phyloP scores from a whole-genome alignment of 176 grass and related monocot genomes.

The Thinopyrum elongatum region DNA sequence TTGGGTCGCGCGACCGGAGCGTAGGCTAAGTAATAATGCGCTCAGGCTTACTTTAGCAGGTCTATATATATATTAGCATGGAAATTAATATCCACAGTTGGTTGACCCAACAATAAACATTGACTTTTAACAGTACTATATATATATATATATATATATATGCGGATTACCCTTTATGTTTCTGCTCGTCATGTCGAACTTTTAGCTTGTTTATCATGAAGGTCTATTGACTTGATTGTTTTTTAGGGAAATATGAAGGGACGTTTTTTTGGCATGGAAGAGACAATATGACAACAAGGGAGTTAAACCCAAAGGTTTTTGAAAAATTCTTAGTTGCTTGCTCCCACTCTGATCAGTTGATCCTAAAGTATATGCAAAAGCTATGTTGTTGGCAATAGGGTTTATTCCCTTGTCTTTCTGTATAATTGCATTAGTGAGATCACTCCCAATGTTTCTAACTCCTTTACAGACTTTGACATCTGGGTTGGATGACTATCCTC shows the following conservation, averaged over 20 bases:
- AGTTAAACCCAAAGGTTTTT: slow-evolving; percentile 92
- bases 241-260: slow-evolving; percentile 63
- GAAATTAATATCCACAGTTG: not conserved
- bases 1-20: no score
- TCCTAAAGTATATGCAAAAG: not conserved
- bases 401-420: slow-evolving; percentile 21
- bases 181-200: not conserved
- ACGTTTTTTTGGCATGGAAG: slow-evolving; percentile 99
- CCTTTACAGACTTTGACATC: slow-evolving; percentile 82
- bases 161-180: slow-evolving; percentile 1
- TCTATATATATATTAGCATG: not conserved
- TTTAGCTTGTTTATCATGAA: slow-evolving; percentile 15
- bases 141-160: no score
- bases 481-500: slow-evolving; percentile 95
- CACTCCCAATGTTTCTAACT: slow-evolving; percentile 22
- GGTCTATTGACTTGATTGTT: not conserved
- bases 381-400: slow-evolving; percentile 5
- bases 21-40: no score
- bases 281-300: slow-evolving; percentile 69
- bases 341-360: slow-evolving; percentile 12
- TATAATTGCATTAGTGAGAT: not conserved
- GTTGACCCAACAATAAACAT: slow-evolving; percentile 3
- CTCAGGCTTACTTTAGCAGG: no score
- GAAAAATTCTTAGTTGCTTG: slow-evolving; percentile 25
- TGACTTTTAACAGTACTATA: not conserved